phyloP scores from a whole-genome alignment of 345 rosid species.

The Euphorbia tirucalli region DNA sequence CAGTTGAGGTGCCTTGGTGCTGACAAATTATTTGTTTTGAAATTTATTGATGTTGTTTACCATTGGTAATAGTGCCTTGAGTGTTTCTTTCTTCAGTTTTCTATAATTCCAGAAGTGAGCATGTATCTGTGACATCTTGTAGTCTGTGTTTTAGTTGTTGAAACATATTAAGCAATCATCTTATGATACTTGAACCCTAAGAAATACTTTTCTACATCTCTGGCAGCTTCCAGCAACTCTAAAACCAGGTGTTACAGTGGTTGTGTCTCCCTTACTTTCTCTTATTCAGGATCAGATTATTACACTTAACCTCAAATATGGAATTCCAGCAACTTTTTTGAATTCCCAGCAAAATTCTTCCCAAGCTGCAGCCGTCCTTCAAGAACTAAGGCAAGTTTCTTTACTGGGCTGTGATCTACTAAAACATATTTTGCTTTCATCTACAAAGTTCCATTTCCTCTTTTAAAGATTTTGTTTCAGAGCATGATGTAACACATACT shows the following conservation, averaged over 20 bases:
- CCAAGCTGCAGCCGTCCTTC: conserved; percentile 70
- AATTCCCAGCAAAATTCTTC: conserved; percentile 86
- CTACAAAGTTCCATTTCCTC: background rate
- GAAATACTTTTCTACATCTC: conserved; percentile 8
- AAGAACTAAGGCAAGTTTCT: conserved; percentile 75
- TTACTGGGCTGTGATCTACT: background rate
- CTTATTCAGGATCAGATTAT: conserved; percentile 93
- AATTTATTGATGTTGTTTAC: background rate
- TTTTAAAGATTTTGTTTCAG: background rate
- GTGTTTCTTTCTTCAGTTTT: background rate
- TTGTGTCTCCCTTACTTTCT: conserved; percentile 77
- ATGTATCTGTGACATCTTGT: background rate
- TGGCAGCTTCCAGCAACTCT: conserved; percentile 84
- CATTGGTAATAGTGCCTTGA: background rate
- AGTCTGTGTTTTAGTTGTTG: background rate
- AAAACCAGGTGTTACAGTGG: conserved; percentile 81
- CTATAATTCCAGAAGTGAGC: background rate
- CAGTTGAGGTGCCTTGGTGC: background rate
- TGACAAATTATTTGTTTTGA: background rate
- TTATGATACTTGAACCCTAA: background rate
- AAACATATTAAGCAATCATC: background rate
- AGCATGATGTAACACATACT: background rate
- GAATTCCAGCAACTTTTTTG: conserved; percentile 80
- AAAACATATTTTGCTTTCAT: background rate
- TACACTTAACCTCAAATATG: conserved; percentile 68